Percentiles rank a stretch among this genome's conserved stretches.
phyloP scores from a whole-genome alignment of 2,329 filamentous ascomycete species.

The Neurospora crassa region DNA sequence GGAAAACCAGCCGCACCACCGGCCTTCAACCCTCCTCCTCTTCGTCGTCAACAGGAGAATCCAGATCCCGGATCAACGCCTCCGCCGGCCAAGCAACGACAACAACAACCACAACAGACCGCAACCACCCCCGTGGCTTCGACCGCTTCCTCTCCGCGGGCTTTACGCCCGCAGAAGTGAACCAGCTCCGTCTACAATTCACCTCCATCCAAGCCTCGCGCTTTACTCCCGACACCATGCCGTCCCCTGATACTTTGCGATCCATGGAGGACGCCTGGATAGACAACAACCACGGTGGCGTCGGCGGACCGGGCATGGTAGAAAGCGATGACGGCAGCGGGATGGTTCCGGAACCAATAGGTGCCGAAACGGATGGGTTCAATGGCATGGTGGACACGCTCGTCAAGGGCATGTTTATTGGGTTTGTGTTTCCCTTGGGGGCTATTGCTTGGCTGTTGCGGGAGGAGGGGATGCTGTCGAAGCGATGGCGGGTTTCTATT shows the following conservation, averaged over 20 bases:
- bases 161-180: conserved; percentile 75
- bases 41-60: not conserved
- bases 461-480: conserved; percentile 80
- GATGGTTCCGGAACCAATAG: conserved; percentile 17
- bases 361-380: conserved; percentile 32
- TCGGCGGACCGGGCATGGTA: conserved; percentile 27
- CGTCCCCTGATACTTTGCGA: conserved; percentile 64
- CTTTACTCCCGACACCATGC: conserved; percentile 84
- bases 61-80: not conserved
- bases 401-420: conserved; percentile 78
- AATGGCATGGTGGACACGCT: conserved; percentile 66
- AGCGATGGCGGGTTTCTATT: conserved; percentile 77
- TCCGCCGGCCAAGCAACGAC: conserved; percentile 1
- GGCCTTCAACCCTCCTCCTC: conserved; percentile 1
- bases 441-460: conserved; percentile 77
- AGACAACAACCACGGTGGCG: conserved; percentile 48
- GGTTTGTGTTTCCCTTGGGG: conserved; percentile 90
- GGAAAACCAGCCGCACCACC: not conserved
- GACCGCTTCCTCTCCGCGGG: conserved; percentile 74
- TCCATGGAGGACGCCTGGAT: conserved; percentile 86
- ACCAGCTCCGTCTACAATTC: conserved; percentile 80
- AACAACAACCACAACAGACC: not conserved
- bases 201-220: conserved; percentile 71
- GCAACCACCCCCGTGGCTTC: conserved; percentile 60
- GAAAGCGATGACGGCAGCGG: conserved; percentile 23